These are phyloP conservation scores for Coemansia sp. DNA, from an alignment of 192 early-diverging fungal genomes.

Conservation along the genomic window DNA sequence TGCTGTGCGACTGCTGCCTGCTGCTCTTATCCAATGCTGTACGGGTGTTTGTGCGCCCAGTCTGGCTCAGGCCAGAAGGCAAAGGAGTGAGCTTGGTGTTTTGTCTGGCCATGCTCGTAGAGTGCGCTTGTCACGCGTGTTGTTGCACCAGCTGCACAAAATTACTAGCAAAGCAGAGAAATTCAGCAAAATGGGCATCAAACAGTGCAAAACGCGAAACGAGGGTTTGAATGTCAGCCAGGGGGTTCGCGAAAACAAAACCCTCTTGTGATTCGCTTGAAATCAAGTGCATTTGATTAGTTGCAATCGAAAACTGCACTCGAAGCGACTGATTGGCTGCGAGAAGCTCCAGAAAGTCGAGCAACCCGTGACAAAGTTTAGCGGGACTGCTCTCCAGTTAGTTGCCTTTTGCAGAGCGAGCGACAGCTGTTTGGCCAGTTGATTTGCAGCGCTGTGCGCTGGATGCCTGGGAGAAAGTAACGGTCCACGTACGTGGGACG, in stretches of 20 bases:
- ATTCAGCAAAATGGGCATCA: neutral
- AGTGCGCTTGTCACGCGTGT: neutral
- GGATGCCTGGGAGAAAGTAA: too few relatives aligned
- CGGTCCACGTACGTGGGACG: too few relatives aligned
- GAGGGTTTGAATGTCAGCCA: neutral
- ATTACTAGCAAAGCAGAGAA: neutral
- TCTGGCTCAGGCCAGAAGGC: neutral
- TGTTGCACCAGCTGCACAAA: neutral
- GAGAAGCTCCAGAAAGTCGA: neutral
- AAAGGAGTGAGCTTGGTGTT: neutral
- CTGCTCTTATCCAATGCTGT: neutral
- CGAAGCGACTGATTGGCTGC: neutral
- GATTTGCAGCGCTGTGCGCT: neutral
- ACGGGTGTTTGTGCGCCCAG: neutral
- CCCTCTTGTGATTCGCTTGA: neutral
- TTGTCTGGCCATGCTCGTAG: neutral
- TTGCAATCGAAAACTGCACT: too few relatives aligned
- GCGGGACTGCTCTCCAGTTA: neutral
- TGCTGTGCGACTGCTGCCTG: neutral
- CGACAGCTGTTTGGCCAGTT: neutral
- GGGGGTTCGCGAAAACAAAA: neutral
- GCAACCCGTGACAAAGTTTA: neutral
- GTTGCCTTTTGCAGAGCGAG: slow-evolving; percentile 2
- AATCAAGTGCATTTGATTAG: too few relatives aligned
- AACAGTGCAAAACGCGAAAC: neutral